Evolutionary conservation across 1,284 basidiomycete genomes (phyloP), one percentile per base, ranked within the genome.

Genomic region (Puccinia hordei): DNA sequence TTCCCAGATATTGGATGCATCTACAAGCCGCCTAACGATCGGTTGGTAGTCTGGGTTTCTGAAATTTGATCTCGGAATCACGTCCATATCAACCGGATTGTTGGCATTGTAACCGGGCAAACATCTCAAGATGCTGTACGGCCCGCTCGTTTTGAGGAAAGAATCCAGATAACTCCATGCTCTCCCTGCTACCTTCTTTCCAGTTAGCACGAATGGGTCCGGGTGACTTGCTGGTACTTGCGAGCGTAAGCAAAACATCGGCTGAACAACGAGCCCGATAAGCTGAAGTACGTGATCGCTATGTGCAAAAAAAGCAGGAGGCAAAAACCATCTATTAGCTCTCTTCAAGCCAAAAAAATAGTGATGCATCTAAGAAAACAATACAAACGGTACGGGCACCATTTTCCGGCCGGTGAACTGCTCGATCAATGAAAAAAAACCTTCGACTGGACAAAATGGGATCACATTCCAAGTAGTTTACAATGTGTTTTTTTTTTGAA

Each of bases 281-380:
- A 78, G 66, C 53, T 78, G 53, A 12, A 78, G 53, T n/a, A 78
- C 57, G 24, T 78, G 76, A 59, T 38, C 66, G 15, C 76, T 78
- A 46, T 44, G 22, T 59, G 35, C 19, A 41, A 61, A 33, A 24
- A 38, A 46, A 35, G 13, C 5, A 22, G 38, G 19, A 35, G 41
- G 9, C 35, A 55, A 68, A 55, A 55, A 53, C 15, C 8, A 72
- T 22, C 10, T 30, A 10, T 27, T 57, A 30, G 22, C 17, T 0
- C 59, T 4, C 61, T 38, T 38, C 19, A 30, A 22, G 24, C 30
- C 5, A 38, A n/a, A 41, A 13, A 12, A 19, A 10, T 30, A 49
- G n/a, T 10, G 51, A 41, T 44, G 12, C 2, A 46, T 22, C 27
- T 6, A n/a, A 51, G 19, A 57, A 33, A 30, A 35, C 8, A 27